Evolutionary conservation across 169 alveolate species (phyloP), one percentile per base, ranked within the genome.

Genomic region (Plasmodium fragile): DNA sequence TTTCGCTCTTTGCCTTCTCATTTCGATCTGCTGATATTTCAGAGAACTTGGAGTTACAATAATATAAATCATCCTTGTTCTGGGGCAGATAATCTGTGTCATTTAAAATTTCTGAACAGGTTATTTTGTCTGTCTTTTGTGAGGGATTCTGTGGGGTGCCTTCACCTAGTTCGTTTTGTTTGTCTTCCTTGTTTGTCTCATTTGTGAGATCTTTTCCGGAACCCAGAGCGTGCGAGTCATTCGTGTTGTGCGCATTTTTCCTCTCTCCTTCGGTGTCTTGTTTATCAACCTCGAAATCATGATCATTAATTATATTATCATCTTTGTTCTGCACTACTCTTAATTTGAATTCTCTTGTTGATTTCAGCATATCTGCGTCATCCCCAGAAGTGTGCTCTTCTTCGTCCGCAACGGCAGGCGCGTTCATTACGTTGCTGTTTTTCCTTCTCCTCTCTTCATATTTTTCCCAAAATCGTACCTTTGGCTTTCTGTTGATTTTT

Each of bases 381-480:
- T 78, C 81, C 36, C 25, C 43, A 13, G 41, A 4, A 77, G 59
- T 25, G 59, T 77, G 75, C 5, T 65, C 75, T 22, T 65, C 75
- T 22, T 65, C 75, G 2, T 65, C 75, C 6, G 18, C 75, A 4
- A 65, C 18, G n/a, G 34, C 30, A 25, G 75, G 75, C 36, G 32
- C 11, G 4, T 65, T 65, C 16, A 28, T 65, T 22, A 65, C 6
- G 6, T 3, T 72, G 30, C 28, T 30, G 65, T 75, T 18, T 52
- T 77, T 73, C 39, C 75, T 85, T 85, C 55, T 73, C 30, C 43
- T 73, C 43, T 85, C 85, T 53, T 85, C 93, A 87, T 87, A 87
- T 43, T 87, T 87, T 78, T 65, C 93, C 93, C 93, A 87, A 59
- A 87, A 87, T 3, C 93, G 11, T 34, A 87, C 93, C 59, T 78